Evolutionary conservation across 2,329 filamentous ascomycete genomes (phyloP).

Genomic region (Diaporthe longicolla): DNA sequence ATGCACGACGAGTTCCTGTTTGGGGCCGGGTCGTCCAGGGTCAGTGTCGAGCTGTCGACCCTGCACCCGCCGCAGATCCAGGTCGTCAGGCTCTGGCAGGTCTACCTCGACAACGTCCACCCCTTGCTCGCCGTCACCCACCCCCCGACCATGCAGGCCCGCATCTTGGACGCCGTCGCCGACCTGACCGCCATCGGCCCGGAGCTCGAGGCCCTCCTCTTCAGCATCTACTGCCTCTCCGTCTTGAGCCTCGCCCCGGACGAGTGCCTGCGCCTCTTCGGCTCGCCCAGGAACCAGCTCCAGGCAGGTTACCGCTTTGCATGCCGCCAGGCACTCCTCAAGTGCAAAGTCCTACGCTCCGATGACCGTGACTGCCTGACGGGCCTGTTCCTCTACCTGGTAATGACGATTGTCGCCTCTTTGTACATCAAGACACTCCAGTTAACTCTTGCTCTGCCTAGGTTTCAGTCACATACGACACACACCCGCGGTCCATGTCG

Average conservation of each 20-base stretch:
- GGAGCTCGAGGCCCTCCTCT: background rate
- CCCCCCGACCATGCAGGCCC: background rate
- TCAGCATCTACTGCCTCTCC: background rate
- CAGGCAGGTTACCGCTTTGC: background rate
- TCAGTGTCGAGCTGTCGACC: background rate
- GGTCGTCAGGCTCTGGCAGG: background rate
- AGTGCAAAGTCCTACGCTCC: background rate
- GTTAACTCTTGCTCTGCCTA: background rate
- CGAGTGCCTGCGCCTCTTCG: background rate
- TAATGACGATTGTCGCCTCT: background rate
- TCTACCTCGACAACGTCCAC: background rate
- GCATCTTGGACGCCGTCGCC: background rate
- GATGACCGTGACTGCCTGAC: background rate
- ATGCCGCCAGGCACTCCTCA: background rate
- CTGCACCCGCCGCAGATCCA: background rate
- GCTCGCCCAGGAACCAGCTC: background rate
- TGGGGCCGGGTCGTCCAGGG: background rate
- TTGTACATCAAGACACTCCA: background rate
- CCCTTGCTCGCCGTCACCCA: background rate
- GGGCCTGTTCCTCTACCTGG: background rate
- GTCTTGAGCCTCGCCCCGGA: background rate
- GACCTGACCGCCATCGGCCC: background rate
- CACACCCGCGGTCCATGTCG: conserved; percentile 1
- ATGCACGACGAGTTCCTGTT: background rate
- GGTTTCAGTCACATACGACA: conserved; percentile 1